phyloP scores from a whole-genome alignment of 352 stramenopile species.

The Phytophthora macrochlamydospora region DNA sequence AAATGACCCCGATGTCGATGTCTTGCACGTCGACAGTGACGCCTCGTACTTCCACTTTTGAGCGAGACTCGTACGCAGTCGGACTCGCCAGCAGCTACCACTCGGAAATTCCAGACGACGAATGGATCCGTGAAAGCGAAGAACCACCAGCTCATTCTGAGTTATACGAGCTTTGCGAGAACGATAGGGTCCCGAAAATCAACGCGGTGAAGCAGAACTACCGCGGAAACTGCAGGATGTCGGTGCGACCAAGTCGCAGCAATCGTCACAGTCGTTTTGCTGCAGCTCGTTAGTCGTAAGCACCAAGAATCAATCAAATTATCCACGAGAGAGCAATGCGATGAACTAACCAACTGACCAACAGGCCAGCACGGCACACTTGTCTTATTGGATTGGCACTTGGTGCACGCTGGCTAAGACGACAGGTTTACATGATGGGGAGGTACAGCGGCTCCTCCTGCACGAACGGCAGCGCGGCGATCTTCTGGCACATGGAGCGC shows the following conservation, averaged over 20 bases:
- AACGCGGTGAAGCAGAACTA: too few relatives aligned
- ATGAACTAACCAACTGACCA: slow-evolving; percentile 12
- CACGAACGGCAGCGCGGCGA: slow-evolving; percentile 89
- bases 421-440: slow-evolving; percentile 59
- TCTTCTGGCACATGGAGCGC: slow-evolving; percentile 88
- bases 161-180: neutral
- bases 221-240: too few relatives aligned
- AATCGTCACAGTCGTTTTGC: too few relatives aligned
- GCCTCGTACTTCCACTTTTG: neutral
- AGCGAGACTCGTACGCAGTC: slow-evolving; percentile 26
- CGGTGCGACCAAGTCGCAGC: too few relatives aligned
- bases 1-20: slow-evolving; percentile 6
- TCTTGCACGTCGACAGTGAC: neutral
- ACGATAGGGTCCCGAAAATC: neutral
- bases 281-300: neutral
- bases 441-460: slow-evolving; percentile 84
- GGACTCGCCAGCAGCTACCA: slow-evolving; percentile 23
- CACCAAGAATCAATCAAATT: neutral
- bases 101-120: slow-evolving; percentile 35
- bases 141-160: neutral
- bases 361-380: slow-evolving; percentile 1
- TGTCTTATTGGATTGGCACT: slow-evolving; percentile 23
- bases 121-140: slow-evolving; percentile 15
- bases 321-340: neutral
- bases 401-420: slow-evolving; percentile 14